Percentiles rank a stretch among this genome's conserved stretches.
These are phyloP conservation scores for Biscutella laevigata DNA, from an alignment of 441 rosid genomes.

Conservation along the genomic window DNA sequence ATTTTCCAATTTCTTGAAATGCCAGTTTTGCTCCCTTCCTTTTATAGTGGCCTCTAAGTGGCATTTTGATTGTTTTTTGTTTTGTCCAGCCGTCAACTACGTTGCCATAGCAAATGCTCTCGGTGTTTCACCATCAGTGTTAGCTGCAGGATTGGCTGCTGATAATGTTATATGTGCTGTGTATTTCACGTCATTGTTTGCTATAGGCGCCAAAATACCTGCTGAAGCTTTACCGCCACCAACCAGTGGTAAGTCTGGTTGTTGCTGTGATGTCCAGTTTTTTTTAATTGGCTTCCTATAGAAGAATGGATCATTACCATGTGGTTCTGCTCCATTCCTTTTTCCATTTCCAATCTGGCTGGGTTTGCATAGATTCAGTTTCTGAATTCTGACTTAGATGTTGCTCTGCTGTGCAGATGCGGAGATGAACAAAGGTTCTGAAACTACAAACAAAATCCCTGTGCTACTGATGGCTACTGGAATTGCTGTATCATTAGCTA, in stretches of 20 bases:
- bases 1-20: not conserved
- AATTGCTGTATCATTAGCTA: conserved; percentile 66
- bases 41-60: conserved; percentile 1
- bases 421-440: conserved; percentile 31
- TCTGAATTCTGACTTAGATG: not conserved
- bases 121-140: conserved; percentile 51
- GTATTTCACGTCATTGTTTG: conserved; percentile 68
- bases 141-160: conserved; percentile 78
- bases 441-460: conserved; percentile 39
- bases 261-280: not conserved
- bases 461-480: conserved; percentile 55
- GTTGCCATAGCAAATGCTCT: conserved; percentile 76
- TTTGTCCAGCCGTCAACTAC: conserved; percentile 58
- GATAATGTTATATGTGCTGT: conserved; percentile 83
- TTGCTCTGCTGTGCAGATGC: conserved; percentile 30
- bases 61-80: conserved; percentile 7
- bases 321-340: not conserved
- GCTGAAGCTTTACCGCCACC: conserved; percentile 40
- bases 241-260: conserved; percentile 30
- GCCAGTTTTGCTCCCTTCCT: not conserved
- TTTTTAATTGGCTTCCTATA: not conserved
- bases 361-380: not conserved
- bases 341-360: too few species aligned
- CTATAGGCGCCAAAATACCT: conserved; percentile 64
- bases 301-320: not conserved